Base-by-base conservation (phyloP, 2,329 filamentous ascomycete genomes). In the Colletotrichum nymphaeae region DNA sequence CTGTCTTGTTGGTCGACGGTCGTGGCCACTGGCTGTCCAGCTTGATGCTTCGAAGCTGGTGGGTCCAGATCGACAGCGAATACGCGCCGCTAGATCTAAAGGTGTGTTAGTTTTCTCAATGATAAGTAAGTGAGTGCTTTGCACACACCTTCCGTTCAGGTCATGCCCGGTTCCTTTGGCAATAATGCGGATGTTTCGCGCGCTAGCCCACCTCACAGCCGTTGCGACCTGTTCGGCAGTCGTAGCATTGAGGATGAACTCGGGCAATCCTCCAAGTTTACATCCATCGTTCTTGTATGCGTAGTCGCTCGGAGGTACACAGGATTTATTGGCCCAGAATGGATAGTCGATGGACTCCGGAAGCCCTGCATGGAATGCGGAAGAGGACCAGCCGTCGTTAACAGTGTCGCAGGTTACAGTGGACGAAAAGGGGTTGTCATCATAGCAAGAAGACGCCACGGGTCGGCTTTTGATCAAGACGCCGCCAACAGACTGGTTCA, bases 141-240 rank as follows among this genome's bases (percentile, higher is more conserved):
- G 83, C 4, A 79, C 90, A 0, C 88, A 91, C 52, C 89, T 88
- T 46, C 91, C 92, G 30, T 87, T 82, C 74, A 85, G 86, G 75
- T 88, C 87, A 74, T 90, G 88, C 24, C 86, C 87, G 0, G 87
- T 90, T 79, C 89, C 87, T 67, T 84, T 84, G 60, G 89, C 81
- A 58, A 88, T 83, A 26, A 89, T 78, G 1, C 87, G 86, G 62
- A 89, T 80, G 75, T 88, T 87, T 5, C 80, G 76, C 22, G 81
- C 3, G 2, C 32, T 37, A 9, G 63, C 63, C 63, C 63, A 66
- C 28, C 19, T 56, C 52, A 66, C 42, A 2, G 63, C 63, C 9
- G 22, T 30, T 3, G 63, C 52, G 19, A 84, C 75, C 66, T 84
- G 77, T 9, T 79, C 78, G 0, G 79, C 74, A 9, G 76, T 79